These are phyloP conservation scores for Geotrichum candidum DNA, from an alignment of 1,139 yeast species.

Conservation along the genomic window DNA sequence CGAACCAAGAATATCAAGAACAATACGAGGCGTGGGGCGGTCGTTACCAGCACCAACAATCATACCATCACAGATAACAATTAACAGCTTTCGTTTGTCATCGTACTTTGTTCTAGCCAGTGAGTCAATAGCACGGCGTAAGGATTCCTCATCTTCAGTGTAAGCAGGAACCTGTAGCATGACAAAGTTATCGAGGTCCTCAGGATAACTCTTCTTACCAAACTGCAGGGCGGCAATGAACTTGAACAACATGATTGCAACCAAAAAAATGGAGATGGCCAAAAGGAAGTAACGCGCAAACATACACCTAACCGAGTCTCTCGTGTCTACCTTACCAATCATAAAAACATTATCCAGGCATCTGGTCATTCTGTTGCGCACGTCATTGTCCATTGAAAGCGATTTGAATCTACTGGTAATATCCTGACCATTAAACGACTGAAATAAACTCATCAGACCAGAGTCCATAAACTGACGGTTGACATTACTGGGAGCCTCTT, in stretches of 20 bases:
- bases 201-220: slow-evolving; percentile 34
- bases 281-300: slow-evolving; percentile 41
- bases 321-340: slow-evolving; percentile 39
- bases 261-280: slow-evolving; percentile 38
- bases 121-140: slow-evolving; percentile 41
- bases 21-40: slow-evolving; percentile 40
- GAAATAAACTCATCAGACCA: slow-evolving; percentile 31
- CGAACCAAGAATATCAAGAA: slow-evolving; percentile 39
- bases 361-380: slow-evolving; percentile 28
- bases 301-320: slow-evolving; percentile 35
- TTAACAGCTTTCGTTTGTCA: slow-evolving; percentile 38
- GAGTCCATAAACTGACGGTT: slow-evolving; percentile 33
- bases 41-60: slow-evolving; percentile 43
- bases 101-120: slow-evolving; percentile 39
- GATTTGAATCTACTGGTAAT: slow-evolving; percentile 30
- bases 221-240: slow-evolving; percentile 40
- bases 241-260: slow-evolving; percentile 35
- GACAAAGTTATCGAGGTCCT: slow-evolving; percentile 38
- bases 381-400: slow-evolving; percentile 27
- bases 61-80: slow-evolving; percentile 41
- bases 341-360: slow-evolving; percentile 38
- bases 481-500: slow-evolving; percentile 24
- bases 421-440: slow-evolving; percentile 36
- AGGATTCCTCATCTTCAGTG: slow-evolving; percentile 40
- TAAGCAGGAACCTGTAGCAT: slow-evolving; percentile 42